These are phyloP conservation scores for Ensete glaucum DNA, from an alignment of 176 grass and related monocot genomes.

Conservation along the genomic window DNA sequence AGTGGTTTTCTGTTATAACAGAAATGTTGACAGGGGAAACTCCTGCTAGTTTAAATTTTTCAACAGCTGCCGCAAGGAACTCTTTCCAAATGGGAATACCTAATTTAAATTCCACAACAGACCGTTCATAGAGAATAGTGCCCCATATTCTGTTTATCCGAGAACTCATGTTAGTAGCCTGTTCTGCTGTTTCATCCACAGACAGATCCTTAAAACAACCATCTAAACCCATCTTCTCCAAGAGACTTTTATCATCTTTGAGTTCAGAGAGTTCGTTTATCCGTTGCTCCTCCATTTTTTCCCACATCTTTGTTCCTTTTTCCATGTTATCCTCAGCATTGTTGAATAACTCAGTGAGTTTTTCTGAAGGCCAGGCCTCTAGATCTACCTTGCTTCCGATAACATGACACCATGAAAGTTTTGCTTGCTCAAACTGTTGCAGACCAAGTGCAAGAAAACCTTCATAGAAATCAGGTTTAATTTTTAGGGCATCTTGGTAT, in stretches of 20 bases:
- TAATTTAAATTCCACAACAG: constrained; percentile 76
- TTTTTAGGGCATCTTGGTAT: constrained; percentile 59
- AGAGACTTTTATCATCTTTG: constrained; percentile 38
- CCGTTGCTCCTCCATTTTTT: constrained; percentile 47
- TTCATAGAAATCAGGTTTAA: constrained; percentile 81
- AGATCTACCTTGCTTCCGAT: constrained; percentile 50
- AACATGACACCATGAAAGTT: constrained; percentile 75
- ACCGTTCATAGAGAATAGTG: constrained; percentile 83
- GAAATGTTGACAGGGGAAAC: constrained; percentile 53
- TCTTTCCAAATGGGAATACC: constrained; percentile 73
- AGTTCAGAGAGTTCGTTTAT: constrained; percentile 52
- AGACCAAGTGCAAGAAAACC: constrained; percentile 58
- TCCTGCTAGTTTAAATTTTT: constrained; percentile 73
- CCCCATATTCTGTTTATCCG: constrained; percentile 91
- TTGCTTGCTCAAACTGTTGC: constrained; percentile 85
- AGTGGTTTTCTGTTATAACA: constrained; percentile 73
- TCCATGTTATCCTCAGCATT: constrained; percentile 77
- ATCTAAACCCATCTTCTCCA: constrained; percentile 45
- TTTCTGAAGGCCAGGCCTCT: constrained; percentile 30
- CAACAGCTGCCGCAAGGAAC: constrained; percentile 57
- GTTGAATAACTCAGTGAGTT: constrained; percentile 70
- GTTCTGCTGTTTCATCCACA: constrained; percentile 42
- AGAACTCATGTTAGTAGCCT: constrained; percentile 52
- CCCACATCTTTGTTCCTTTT: constrained; percentile 74
- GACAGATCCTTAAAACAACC: constrained; percentile 32